phyloP scores from a whole-genome alignment of 1,284 basidiomycete genomes.

The Ceratobasidium sp. region DNA sequence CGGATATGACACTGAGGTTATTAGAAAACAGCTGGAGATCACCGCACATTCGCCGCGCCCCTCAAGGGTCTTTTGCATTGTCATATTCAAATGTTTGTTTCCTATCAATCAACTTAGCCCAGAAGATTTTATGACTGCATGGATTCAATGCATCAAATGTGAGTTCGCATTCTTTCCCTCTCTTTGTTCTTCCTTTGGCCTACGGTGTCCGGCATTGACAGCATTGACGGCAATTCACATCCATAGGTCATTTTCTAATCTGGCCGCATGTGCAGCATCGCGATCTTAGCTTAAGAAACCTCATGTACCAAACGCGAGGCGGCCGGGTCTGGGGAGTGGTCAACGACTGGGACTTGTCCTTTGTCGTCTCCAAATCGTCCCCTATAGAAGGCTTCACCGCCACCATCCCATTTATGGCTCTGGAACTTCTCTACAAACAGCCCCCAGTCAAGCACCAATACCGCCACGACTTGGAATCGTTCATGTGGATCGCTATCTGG shows the following conservation, averaged over 20 bases:
- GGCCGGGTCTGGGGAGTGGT: background rate
- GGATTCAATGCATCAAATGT: slow-evolving; percentile 4
- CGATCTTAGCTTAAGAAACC: background rate
- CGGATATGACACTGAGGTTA: background rate
- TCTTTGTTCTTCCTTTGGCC: too few relatives aligned
- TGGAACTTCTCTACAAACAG: background rate
- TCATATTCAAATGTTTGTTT: background rate
- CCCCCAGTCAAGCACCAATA: background rate
- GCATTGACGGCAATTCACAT: background rate
- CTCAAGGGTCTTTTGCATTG: too few relatives aligned
- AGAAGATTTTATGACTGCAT: background rate
- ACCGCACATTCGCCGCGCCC: too few relatives aligned
- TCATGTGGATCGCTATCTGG: slow-evolving; percentile 13
- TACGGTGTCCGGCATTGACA: too few relatives aligned
- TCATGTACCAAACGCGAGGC: background rate
- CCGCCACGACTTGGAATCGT: slow-evolving; percentile 9
- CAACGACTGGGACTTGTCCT: slow-evolving; percentile 17
- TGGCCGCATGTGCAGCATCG: background rate
- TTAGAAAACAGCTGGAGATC: too few relatives aligned
- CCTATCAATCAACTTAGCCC: background rate
- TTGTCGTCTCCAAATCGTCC: background rate
- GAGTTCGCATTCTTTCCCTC: background rate
- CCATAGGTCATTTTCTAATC: background rate
- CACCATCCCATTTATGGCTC: background rate
- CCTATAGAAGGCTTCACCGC: background rate